Conservation (phyloP, 75 land plant species). For the Isoetes taiwanensis region DNA sequence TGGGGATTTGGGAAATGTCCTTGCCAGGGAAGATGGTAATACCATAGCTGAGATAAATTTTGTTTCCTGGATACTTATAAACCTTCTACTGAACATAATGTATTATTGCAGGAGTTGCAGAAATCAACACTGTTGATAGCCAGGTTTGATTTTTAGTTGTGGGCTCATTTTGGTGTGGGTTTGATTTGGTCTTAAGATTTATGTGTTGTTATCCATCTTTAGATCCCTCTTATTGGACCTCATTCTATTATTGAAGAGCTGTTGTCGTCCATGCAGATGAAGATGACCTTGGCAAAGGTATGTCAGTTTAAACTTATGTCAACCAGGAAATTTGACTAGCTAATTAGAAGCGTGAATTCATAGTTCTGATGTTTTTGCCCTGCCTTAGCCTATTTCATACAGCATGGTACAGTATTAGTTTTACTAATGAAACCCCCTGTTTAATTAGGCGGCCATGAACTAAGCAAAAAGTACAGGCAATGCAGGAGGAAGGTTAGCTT, state of each 20-base stretch:
- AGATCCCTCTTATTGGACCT: conserved; percentile 79
- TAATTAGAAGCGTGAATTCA: no score
- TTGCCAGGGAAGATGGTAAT: conserved; percentile 58
- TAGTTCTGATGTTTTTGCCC: no score
- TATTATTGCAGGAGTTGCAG: conserved; percentile 39
- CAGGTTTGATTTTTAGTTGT: conserved; percentile 35
- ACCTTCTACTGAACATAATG: not conserved
- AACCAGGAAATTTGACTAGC: not conserved
- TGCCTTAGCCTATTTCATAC: no score
- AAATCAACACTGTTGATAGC: conserved; percentile 31
- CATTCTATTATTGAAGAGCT: conserved; percentile 75
- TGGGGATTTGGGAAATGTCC: conserved; percentile 71
- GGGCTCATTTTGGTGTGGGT: not conserved
- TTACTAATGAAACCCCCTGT: no score
- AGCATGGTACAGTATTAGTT: no score
- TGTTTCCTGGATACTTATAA: not conserved
- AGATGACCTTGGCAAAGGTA: conserved; percentile 95
- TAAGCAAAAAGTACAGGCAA: conserved; percentile 85
- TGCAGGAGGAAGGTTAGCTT: conserved; percentile 75
- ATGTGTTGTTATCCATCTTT: not conserved
- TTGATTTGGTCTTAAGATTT: not conserved
- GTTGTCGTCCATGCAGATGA: conserved; percentile 90
- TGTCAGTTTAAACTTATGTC: not conserved
- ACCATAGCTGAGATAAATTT: not conserved
- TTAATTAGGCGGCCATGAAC: conserved; percentile 92